Conservation (phyloP, 2,329 filamentous ascomycete species). For the Verticillium nubilum region DNA sequence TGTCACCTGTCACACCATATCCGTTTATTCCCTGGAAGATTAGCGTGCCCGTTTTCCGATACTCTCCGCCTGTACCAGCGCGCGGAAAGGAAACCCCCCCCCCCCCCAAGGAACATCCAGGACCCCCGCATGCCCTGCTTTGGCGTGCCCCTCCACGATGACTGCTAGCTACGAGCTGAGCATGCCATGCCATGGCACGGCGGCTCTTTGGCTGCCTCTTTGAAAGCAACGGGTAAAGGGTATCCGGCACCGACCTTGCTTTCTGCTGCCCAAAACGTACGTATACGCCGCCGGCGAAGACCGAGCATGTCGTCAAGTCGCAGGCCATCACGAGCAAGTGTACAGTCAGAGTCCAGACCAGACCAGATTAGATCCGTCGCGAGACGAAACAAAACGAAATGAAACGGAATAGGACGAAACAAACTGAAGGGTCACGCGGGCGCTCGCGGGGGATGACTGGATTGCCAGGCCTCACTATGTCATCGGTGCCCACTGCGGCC, state of each 20-base stretch:
- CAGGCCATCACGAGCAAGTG: not conserved
- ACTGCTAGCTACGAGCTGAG: not conserved
- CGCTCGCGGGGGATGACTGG: not conserved
- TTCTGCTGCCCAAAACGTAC: not conserved
- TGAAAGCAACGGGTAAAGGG: not conserved
- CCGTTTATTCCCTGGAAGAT: not conserved
- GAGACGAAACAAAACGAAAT: not conserved
- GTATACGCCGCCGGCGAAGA: not conserved
- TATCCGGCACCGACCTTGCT: not conserved
- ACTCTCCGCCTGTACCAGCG: not conserved
- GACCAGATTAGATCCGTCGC: not conserved
- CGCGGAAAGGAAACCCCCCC: not conserved
- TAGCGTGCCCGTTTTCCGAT: not conserved
- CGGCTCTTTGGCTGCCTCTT: not conserved
- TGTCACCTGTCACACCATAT: not conserved
- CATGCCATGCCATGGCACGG: no score
- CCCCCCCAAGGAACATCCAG: not conserved
- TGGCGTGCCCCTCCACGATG: not conserved
- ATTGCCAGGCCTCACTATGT: not conserved
- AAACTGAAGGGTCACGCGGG: not conserved
- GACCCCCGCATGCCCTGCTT: not conserved
- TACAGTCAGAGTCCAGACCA: not conserved
- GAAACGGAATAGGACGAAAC: not conserved
- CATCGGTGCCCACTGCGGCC: not conserved
- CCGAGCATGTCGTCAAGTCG: not conserved